Evolutionary conservation across 2,329 filamentous ascomycete species (phyloP).

Genomic region (Pseudocercospora musae): DNA sequence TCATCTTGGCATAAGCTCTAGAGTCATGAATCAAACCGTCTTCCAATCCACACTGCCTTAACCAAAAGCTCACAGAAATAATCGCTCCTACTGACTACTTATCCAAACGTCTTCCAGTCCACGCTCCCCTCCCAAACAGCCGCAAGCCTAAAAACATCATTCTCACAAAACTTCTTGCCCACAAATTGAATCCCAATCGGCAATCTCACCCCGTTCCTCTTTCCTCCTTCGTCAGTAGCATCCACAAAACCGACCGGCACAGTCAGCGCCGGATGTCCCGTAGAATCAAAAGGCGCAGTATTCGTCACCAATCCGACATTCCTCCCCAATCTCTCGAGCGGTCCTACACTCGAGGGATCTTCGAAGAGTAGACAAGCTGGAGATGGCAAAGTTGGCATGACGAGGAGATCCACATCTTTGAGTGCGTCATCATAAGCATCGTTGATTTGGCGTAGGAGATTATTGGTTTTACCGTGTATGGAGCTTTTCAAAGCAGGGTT

Average conservation of each 20-base stretch:
- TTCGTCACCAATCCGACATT: conserved; percentile 21
- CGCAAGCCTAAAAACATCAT: conserved; percentile 17
- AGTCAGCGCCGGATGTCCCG: conserved; percentile 47
- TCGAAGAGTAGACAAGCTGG: conserved; percentile 17
- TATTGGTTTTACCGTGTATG: conserved; percentile 42
- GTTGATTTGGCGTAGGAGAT: conserved; percentile 43
- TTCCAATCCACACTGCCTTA: too few relatives aligned
- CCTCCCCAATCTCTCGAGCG: conserved; percentile 17
- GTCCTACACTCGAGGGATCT: conserved; percentile 11
- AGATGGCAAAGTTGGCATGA: conserved; percentile 47
- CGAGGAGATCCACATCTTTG: conserved; percentile 43
- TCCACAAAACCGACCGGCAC: conserved; percentile 40
- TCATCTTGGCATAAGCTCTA: too few relatives aligned
- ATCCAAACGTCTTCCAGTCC: conserved; percentile 17
- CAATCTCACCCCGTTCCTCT: conserved; percentile 21
- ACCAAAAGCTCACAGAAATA: too few relatives aligned
- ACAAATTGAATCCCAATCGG: conserved; percentile 35
- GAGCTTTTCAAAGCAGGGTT: conserved; percentile 12
- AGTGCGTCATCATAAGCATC: conserved; percentile 47
- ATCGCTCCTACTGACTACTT: too few relatives aligned
- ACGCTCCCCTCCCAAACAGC: conserved; percentile 17
- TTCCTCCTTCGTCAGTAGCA: conserved; percentile 12
- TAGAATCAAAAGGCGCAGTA: conserved; percentile 43
- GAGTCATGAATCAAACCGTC: too few relatives aligned
- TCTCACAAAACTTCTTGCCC: conserved; percentile 21